Conservation (phyloP, 2,329 filamentous ascomycete genomes). For the Tricladium varicosporioides region DNA sequence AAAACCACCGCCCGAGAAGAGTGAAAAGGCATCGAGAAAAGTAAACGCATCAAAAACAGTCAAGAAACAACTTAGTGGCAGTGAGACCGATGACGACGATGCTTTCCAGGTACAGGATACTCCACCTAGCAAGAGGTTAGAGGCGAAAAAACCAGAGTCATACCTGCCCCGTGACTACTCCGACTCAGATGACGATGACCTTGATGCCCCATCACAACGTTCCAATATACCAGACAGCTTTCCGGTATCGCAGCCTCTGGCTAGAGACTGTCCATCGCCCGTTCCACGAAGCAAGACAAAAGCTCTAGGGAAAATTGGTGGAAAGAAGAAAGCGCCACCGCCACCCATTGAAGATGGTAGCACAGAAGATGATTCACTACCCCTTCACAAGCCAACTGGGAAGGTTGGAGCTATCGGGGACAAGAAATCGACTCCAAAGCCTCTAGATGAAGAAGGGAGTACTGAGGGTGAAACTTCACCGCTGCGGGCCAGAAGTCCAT, state of each 20-base stretch:
- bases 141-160: constrained; percentile 2
- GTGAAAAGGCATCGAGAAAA: not conserved
- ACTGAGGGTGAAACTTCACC: constrained; percentile 5
- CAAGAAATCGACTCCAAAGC: not conserved
- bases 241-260: constrained; percentile 17
- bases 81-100: constrained; percentile 20
- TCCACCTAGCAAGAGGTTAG: constrained; percentile 20
- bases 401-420: not conserved
- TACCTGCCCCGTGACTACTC: constrained; percentile 15
- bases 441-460: not conserved
- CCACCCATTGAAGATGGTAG: constrained; percentile 1
- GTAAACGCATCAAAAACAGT: not conserved
- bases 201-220: constrained; percentile 29
- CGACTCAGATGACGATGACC: constrained; percentile 28
- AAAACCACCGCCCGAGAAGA: constrained; percentile 5
- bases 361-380: constrained; percentile 14
- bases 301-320: constrained; percentile 12
- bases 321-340: constrained; percentile 3
- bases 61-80: not conserved
- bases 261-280: not conserved
- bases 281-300: constrained; percentile 9
- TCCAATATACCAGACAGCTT: constrained; percentile 31
- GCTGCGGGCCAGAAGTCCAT: not conserved
- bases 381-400: not conserved
- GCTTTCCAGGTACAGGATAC: constrained; percentile 34